These are phyloP conservation scores for Limnanthes douglasii DNA, from an alignment of 345 rosid genomes.

Conservation along the genomic window DNA sequence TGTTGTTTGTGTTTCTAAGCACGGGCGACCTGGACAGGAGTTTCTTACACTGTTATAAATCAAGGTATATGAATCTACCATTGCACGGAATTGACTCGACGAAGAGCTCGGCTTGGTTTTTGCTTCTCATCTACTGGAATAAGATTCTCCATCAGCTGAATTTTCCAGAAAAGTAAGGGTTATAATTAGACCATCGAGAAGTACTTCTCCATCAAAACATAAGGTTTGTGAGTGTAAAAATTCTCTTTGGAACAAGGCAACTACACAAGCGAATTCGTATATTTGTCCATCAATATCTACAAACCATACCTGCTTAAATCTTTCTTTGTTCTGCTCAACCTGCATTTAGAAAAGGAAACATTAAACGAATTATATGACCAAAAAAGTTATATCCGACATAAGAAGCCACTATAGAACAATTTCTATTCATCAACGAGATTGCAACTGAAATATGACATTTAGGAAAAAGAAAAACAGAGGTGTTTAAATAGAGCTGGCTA, in stretches of 20 bases:
- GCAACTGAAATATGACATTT: too few relatives aligned
- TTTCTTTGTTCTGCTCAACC: conserved; percentile 22
- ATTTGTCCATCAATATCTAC: too few relatives aligned
- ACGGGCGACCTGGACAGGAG: too few relatives aligned
- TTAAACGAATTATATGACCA: background rate
- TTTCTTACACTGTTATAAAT: too few relatives aligned
- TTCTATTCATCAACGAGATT: background rate
- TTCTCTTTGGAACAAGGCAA: too few relatives aligned
- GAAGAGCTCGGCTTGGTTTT: conserved; percentile 20
- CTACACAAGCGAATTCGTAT: too few relatives aligned
- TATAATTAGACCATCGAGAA: too few relatives aligned
- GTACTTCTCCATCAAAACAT: too few relatives aligned
- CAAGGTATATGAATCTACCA: conserved; percentile 27
- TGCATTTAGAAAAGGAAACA: conserved; percentile 11
- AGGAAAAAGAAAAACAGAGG: too few relatives aligned
- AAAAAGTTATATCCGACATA: background rate
- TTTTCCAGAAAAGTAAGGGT: conserved; percentile 1
- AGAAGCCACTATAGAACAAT: background rate
- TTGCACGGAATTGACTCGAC: conserved; percentile 20
- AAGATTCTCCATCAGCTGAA: conserved; percentile 35
- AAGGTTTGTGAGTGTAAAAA: too few relatives aligned
- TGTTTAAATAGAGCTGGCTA: background rate
- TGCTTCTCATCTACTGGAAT: conserved; percentile 28
- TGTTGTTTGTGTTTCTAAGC: too few relatives aligned
- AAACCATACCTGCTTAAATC: conserved; percentile 20